Conservation (phyloP, 768 basidiomycete species). For the Lactifluus rugatus region DNA sequence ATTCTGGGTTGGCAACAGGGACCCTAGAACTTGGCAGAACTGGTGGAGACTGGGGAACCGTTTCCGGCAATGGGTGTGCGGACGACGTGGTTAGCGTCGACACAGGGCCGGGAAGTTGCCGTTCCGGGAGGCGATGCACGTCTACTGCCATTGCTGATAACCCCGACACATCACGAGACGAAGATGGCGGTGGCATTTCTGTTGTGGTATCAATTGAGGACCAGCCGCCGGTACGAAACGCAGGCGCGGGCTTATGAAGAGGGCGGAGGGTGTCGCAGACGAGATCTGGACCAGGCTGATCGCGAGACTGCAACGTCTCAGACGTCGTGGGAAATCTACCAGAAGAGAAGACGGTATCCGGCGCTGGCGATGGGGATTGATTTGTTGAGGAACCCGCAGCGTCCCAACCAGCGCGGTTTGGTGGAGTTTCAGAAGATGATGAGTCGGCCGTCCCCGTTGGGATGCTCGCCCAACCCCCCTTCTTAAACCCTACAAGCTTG, state of each 20-base stretch:
- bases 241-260: slow-evolving; percentile 28
- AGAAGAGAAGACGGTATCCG: not conserved
- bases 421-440: slow-evolving; percentile 21
- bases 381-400: slow-evolving; percentile 29
- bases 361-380: slow-evolving; percentile 1
- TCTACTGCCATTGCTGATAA: not conserved
- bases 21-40: not conserved
- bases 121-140: slow-evolving; percentile 12
- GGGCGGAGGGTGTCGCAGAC: not conserved
- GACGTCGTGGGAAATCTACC: not conserved
- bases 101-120: slow-evolving; percentile 1
- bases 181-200: not conserved
- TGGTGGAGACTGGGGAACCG: slow-evolving; percentile 9
- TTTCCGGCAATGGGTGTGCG: not conserved
- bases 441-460: not conserved
- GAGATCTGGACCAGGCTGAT: not conserved
- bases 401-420: slow-evolving; percentile 37
- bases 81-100: slow-evolving; percentile 22
- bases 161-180: not conserved
- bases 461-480: slow-evolving; percentile 12
- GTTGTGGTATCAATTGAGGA: slow-evolving; percentile 49
- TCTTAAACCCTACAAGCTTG: slow-evolving; percentile 30
- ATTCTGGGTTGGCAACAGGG: not conserved
- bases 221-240: slow-evolving; percentile 57
- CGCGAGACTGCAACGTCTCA: not conserved